Evolutionary conservation across 345 rosid genomes (phyloP).

Genomic region (Trapa incisa): DNA sequence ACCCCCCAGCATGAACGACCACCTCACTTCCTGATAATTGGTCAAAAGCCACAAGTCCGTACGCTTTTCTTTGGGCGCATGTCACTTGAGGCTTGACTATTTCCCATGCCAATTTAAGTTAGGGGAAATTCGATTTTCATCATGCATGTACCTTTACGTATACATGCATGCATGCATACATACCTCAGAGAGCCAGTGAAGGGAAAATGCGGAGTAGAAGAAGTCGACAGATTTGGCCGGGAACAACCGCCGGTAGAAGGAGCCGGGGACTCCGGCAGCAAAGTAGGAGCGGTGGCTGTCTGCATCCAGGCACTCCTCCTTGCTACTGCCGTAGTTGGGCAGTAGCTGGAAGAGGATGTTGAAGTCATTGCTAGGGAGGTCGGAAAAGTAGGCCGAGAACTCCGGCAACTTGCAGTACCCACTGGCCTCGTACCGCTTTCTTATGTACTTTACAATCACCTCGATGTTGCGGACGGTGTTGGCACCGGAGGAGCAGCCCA

Average conservation of each 20-base stretch:
- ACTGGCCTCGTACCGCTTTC: conserved; percentile 42
- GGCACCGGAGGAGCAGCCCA: conserved; percentile 81
- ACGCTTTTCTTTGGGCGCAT: too few species aligned
- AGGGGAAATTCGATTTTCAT: too few species aligned
- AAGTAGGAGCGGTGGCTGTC: conserved; percentile 65
- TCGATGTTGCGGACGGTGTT: conserved; percentile 60
- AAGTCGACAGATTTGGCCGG: conserved; percentile 66
- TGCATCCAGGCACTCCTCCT: conserved; percentile 77
- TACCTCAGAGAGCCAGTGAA: conserved; percentile 98
- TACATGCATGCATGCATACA: too few species aligned
- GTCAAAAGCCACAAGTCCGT: too few species aligned
- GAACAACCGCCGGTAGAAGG: conserved; percentile 74
- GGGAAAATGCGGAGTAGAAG: conserved; percentile 83
- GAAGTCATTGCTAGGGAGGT: conserved; percentile 90
- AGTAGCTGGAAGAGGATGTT: conserved; percentile 88
- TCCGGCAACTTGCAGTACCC: conserved; percentile 51
- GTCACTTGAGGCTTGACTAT: too few species aligned
- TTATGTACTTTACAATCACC: conserved; percentile 71
- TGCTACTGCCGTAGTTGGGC: conserved; percentile 56
- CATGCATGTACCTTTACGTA: too few species aligned
- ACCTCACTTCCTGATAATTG: too few species aligned
- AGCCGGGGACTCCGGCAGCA: conserved; percentile 81
- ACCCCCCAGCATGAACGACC: too few species aligned
- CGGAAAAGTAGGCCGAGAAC: conserved; percentile 76
- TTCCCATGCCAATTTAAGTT: too few species aligned